Evolutionary conservation across 148 eudicot genomes (phyloP), one percentile per base, ranked within the genome.

Genomic region (Pouteria glomerata): DNA sequence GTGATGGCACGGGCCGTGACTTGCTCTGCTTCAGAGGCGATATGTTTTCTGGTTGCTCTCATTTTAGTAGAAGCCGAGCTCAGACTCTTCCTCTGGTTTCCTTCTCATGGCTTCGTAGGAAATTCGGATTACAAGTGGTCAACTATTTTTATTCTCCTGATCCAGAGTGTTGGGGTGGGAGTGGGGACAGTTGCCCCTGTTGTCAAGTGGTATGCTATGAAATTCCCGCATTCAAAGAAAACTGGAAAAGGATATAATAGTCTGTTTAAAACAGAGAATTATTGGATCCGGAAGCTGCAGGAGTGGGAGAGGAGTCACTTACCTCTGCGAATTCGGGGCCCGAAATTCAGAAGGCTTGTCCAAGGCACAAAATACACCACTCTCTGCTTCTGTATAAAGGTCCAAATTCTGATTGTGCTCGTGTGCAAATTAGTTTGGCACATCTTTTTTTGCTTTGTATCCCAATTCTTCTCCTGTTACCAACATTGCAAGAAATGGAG

Each of bases 91-190:
- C 30, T 4, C 1, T 55, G 4, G 7, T 0, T 0, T 7, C 3
- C 7, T 3, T 56, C 26, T 1, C n/a, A 3, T 19, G 12, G 1
- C 15, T 53, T n/a, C 23, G 1, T 13, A 26, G 39, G 6, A 5
- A 3, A 5, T 59, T 74, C 85, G 2, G 51, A n/a, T 56, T 82
- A 82, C 41, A 63, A 41, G 27, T 78, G 69, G 75, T 78, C 85
- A 33, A 75, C 63, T 0, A 12, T 23, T 0, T 33, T 55, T 14
- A 72, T 78, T 55, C 19, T 72, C 1, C 1, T 16, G 2, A 26
- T 48, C 33, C 85, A 82, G 30, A 53, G 47, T 57, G 8, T 27
- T 21, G 85, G 72, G 2, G 72, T 82, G 42, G 3, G 29, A 1
- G 31, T 72, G 1, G 85, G 85, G 21, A 67, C 60, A 2, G 63